Evolutionary conservation across 2,329 filamentous ascomycete genomes (phyloP).

Genomic region (Fusarium albosuccineum): DNA sequence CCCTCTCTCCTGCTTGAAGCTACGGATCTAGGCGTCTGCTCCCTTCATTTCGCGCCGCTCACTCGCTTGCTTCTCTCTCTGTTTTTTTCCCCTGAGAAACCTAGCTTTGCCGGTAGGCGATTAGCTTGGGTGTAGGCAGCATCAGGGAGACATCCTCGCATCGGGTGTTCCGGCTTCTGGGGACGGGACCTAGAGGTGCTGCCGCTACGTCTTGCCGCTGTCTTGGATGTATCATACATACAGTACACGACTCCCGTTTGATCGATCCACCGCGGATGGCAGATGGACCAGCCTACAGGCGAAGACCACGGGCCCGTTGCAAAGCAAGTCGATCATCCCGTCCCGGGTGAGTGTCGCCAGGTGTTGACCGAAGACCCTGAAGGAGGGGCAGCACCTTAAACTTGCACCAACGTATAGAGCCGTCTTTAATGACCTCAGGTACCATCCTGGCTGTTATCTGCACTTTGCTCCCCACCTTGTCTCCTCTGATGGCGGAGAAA

Average conservation of each 20-base stretch:
- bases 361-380: constrained; percentile 31
- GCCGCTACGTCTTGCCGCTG: constrained; percentile 18
- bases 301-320: constrained; percentile 15
- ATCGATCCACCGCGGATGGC: constrained; percentile 26
- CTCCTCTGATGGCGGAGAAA: constrained; percentile 26
- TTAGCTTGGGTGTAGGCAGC: background rate
- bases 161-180: constrained; percentile 12
- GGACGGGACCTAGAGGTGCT: constrained; percentile 12
- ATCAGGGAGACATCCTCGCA: constrained; percentile 5
- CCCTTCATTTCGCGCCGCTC: constrained; percentile 1
- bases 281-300: constrained; percentile 33
- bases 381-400: constrained; percentile 20
- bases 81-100: background rate
- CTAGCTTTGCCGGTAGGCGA: background rate
- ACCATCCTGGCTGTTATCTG: constrained; percentile 47
- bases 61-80: constrained; percentile 6
- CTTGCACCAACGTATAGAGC: constrained; percentile 23
- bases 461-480: constrained; percentile 45
- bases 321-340: constrained; percentile 38
- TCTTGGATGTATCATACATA: constrained; percentile 36
- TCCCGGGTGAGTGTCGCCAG: constrained; percentile 29
- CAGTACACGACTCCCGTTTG: constrained; percentile 19
- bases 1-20: constrained; percentile 26
- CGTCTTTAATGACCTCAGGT: constrained; percentile 47
- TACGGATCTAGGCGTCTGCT: constrained; percentile 6